phyloP scores from a whole-genome alignment of 192 early-diverging fungal genomes.

The Rhizoclosmatium sp. region DNA sequence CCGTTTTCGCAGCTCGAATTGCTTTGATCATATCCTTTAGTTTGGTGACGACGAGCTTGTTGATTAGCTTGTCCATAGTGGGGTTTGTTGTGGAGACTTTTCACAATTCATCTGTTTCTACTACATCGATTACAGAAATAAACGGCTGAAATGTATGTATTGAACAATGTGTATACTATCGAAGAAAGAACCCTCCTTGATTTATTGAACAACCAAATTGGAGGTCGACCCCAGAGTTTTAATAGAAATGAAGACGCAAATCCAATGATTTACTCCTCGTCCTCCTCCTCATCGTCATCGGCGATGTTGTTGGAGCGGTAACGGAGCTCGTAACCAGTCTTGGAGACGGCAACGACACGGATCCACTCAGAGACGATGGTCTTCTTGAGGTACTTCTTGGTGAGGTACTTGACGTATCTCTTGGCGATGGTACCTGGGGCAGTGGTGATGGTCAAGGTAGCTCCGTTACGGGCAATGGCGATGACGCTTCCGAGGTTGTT shows the following conservation, averaged over 20 bases:
- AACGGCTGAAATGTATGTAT: neutral
- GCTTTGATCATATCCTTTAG: conserved; percentile 95
- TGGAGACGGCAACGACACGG: conserved; percentile 90
- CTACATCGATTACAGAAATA: neutral
- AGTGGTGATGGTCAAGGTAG: conserved; percentile 80
- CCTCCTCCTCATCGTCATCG: conserved; percentile 81
- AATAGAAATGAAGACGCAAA: neutral
- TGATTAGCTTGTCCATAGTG: conserved; percentile 43
- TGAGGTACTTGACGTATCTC: conserved; percentile 99
- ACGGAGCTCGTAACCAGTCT: conserved; percentile 92
- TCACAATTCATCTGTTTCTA: too few relatives aligned
- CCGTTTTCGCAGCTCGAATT: conserved; percentile 97
- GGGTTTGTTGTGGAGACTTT: too few relatives aligned
- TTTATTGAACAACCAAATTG: conserved; percentile 12
- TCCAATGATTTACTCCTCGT: conserved; percentile 50
- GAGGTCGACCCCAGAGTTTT: neutral
- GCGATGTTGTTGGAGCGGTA: conserved; percentile 92
- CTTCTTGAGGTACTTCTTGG: conserved; percentile 99
- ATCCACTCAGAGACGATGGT: conserved; percentile 98
- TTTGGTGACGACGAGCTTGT: conserved; percentile 47
- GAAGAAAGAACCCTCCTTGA: neutral
- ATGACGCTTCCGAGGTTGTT: conserved; percentile 86
- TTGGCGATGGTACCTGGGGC: conserved; percentile 84
- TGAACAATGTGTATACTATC: neutral
- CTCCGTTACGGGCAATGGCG: conserved; percentile 77